phyloP scores from a whole-genome alignment of 352 stramenopile genomes.

The Globisporangium paddicum region DNA sequence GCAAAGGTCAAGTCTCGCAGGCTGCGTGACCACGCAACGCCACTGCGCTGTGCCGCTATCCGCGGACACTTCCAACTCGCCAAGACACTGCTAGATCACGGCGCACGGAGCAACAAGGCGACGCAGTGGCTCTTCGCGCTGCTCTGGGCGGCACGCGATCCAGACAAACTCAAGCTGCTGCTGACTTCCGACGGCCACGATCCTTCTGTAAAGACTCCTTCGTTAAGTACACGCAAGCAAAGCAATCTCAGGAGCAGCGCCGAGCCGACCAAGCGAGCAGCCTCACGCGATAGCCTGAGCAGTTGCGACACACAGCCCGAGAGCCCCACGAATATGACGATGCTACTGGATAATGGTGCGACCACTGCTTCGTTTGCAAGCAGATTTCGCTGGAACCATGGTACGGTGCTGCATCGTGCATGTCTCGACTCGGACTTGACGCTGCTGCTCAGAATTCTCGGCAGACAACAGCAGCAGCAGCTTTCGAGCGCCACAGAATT shows the following conservation, averaged over 20 bases:
- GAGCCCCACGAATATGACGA: background rate
- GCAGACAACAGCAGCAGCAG: background rate
- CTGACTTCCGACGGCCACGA: slow-evolving; percentile 5
- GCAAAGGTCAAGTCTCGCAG: slow-evolving; percentile 18
- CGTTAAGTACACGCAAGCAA: slow-evolving; percentile 2
- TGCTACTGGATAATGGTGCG: background rate
- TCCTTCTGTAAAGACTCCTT: background rate
- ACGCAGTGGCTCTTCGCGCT: slow-evolving; percentile 18
- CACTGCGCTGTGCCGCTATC: slow-evolving; percentile 27
- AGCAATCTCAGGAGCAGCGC: background rate
- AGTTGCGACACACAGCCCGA: slow-evolving; percentile 9
- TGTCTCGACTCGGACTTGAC: slow-evolving; percentile 6
- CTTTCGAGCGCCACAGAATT: background rate
- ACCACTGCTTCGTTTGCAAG: background rate
- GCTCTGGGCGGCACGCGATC: slow-evolving; percentile 13
- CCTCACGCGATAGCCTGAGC: slow-evolving; percentile 2
- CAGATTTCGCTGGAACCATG: background rate
- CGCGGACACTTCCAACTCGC: slow-evolving; percentile 26
- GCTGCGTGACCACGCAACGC: slow-evolving; percentile 17
- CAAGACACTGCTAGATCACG: slow-evolving; percentile 26
- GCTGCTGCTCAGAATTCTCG: background rate
- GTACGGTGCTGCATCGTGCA: slow-evolving; percentile 4
- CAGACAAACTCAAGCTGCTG: slow-evolving; percentile 30
- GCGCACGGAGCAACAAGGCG: slow-evolving; percentile 16
- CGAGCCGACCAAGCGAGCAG: background rate